Conservation (phyloP, 2,329 filamentous ascomycete genomes). For the Talaromyces islandicus region DNA sequence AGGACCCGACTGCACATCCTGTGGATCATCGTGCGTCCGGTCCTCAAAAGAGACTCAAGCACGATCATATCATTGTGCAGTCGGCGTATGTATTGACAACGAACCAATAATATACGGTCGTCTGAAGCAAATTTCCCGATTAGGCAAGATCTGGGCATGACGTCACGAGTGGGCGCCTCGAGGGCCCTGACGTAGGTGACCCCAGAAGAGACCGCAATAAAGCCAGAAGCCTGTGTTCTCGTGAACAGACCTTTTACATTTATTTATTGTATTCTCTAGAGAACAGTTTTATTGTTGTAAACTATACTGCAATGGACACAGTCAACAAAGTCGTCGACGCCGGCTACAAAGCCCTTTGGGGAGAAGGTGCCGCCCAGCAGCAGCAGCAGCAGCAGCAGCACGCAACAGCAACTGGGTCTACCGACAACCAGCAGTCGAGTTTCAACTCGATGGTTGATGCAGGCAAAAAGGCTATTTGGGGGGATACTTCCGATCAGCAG, state of each 20-base stretch:
- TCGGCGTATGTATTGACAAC: not conserved
- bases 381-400: not conserved
- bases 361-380: not conserved
- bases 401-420: not conserved
- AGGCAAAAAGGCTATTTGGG: conserved; percentile 47
- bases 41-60: not conserved
- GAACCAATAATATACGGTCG: not conserved
- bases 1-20: not conserved
- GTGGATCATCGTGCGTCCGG: not conserved
- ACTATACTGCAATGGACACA: conserved; percentile 47
- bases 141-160: conserved; percentile 8
- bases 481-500: conserved; percentile 19
- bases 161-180: conserved; percentile 4
- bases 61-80: not conserved
- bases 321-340: conserved; percentile 49
- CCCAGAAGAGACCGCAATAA: not conserved
- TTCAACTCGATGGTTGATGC: conserved; percentile 42
- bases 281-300: not conserved
- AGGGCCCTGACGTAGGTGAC: conserved; percentile 7
- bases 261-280: not conserved
- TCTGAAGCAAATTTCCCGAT: conserved; percentile 2
- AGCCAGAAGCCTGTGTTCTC: not conserved
- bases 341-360: conserved; percentile 33
- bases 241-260: not conserved
- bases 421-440: not conserved